Conservation (phyloP, 2,329 filamentous ascomycete genomes). For the Fusarium hostae region DNA sequence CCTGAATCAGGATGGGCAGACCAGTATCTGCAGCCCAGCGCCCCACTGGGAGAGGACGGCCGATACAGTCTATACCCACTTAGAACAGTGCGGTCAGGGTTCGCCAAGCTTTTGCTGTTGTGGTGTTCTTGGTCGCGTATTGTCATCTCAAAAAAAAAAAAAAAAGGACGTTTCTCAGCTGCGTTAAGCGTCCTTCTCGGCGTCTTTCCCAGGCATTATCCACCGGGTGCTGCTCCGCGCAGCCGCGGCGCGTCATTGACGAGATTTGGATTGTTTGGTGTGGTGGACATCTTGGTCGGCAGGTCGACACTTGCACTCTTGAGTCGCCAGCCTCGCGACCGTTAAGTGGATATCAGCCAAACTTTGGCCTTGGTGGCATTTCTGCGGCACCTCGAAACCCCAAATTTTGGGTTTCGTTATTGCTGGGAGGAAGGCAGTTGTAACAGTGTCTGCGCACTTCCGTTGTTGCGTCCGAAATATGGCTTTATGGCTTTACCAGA, state of each 20-base stretch:
- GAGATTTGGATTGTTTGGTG: constrained; percentile 32
- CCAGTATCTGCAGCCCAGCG: constrained; percentile 30
- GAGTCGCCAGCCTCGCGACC: constrained; percentile 36
- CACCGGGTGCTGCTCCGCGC: constrained; percentile 31
- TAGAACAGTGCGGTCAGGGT: constrained; percentile 35
- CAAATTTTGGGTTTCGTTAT: constrained; percentile 25
- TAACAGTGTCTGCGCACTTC: constrained; percentile 7
- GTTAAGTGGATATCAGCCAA: constrained; percentile 24
- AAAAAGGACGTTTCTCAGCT: constrained; percentile 42
- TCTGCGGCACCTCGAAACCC: constrained; percentile 11
- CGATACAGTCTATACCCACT: constrained; percentile 28
- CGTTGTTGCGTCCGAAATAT: not conserved
- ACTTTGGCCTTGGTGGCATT: constrained; percentile 31
- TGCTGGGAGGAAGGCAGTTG: constrained; percentile 8
- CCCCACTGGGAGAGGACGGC: constrained; percentile 41
- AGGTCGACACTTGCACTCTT: constrained; percentile 14
- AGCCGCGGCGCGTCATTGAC: constrained; percentile 33
- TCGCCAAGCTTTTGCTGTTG: constrained; percentile 39
- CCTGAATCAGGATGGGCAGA: constrained; percentile 40
- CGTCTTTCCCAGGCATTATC: constrained; percentile 36
- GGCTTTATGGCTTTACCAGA: constrained; percentile 17
- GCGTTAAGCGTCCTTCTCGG: constrained; percentile 41
- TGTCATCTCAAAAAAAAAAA: constrained; percentile 20
- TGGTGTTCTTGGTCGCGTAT: constrained; percentile 23
- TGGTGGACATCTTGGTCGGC: constrained; percentile 18